Conservation (phyloP, 2,329 filamentous ascomycete species). For the Paecilomyces fulvus region DNA sequence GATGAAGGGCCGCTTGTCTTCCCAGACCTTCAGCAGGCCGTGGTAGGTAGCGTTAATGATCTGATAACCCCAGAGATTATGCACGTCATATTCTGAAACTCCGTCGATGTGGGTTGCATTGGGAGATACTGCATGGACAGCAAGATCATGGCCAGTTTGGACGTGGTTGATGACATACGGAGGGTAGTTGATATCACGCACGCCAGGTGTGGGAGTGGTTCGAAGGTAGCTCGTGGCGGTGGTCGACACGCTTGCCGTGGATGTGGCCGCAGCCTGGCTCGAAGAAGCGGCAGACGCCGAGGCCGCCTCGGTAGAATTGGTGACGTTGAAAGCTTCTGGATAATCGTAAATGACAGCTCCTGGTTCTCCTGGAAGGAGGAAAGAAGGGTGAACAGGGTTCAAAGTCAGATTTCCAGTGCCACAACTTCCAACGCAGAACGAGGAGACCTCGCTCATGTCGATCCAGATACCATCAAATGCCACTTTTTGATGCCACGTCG, state of each 20-base stretch:
- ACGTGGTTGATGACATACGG: conserved; percentile 70
- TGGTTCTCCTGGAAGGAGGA: conserved; percentile 56
- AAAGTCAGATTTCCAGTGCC: conserved; percentile 56
- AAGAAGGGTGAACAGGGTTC: conserved; percentile 62
- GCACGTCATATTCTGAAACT: conserved; percentile 68
- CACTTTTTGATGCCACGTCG: conserved; percentile 44
- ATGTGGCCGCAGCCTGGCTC: conserved; percentile 40
- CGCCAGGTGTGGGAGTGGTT: conserved; percentile 54
- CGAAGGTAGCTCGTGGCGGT: conserved; percentile 44
- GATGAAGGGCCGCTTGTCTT: conserved; percentile 68
- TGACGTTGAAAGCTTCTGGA: conserved; percentile 61
- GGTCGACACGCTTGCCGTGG: conserved; percentile 21
- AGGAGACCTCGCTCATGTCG: conserved; percentile 55
- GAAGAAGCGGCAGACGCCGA: conserved; percentile 48
- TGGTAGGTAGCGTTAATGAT: conserved; percentile 71
- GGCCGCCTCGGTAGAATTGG: conserved; percentile 59
- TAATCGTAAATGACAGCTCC: conserved; percentile 53
- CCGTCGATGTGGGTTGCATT: conserved; percentile 72
- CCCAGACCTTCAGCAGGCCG: conserved; percentile 56
- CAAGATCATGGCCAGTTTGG: conserved; percentile 55
- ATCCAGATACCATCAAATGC: conserved; percentile 50
- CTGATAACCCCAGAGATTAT: conserved; percentile 69
- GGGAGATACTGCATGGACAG: conserved; percentile 63
- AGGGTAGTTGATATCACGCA: conserved; percentile 61
- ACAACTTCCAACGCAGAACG: conserved; percentile 64